Evolutionary conservation across 345 rosid genomes (phyloP).

Genomic region (Salix suchowensis): DNA sequence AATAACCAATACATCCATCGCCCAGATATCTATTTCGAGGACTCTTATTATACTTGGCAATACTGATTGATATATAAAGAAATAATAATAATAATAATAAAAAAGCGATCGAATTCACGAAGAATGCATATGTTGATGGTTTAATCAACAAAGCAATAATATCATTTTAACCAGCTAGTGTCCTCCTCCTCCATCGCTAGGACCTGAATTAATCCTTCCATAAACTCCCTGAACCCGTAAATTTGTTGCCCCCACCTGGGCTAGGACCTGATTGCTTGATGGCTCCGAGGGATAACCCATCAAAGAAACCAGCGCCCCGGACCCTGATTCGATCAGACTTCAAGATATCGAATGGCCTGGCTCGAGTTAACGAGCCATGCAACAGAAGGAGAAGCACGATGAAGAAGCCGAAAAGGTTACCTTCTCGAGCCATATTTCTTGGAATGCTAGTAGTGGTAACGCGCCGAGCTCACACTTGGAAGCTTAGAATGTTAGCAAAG

Average conservation of each 20-base stretch:
- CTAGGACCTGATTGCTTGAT: conserved; percentile 22
- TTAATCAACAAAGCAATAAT: too few relatives aligned
- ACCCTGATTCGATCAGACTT: background rate
- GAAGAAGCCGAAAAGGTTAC: background rate
- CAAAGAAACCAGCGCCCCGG: background rate
- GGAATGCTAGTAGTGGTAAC: background rate
- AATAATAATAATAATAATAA: too few relatives aligned
- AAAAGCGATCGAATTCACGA: too few relatives aligned
- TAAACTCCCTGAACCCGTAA: background rate
- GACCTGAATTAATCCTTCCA: background rate
- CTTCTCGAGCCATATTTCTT: background rate
- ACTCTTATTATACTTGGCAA: too few relatives aligned
- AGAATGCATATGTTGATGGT: too few relatives aligned
- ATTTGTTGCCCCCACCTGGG: conserved; percentile 8
- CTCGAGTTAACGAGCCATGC: background rate
- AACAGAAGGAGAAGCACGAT: conserved; percentile 2
- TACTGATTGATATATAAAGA: too few relatives aligned
- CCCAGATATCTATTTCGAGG: too few relatives aligned
- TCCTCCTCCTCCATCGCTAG: too few relatives aligned
- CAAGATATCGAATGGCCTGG: conserved; percentile 2
- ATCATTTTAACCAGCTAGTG: too few relatives aligned
- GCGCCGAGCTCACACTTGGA: too few relatives aligned
- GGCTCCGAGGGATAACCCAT: conserved; percentile 13
- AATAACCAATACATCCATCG: too few relatives aligned
- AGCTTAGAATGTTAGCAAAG: too few relatives aligned